These are phyloP conservation scores for Fragaria iinumae DNA, from an alignment of 306 rosid genomes.

Conservation along the genomic window DNA sequence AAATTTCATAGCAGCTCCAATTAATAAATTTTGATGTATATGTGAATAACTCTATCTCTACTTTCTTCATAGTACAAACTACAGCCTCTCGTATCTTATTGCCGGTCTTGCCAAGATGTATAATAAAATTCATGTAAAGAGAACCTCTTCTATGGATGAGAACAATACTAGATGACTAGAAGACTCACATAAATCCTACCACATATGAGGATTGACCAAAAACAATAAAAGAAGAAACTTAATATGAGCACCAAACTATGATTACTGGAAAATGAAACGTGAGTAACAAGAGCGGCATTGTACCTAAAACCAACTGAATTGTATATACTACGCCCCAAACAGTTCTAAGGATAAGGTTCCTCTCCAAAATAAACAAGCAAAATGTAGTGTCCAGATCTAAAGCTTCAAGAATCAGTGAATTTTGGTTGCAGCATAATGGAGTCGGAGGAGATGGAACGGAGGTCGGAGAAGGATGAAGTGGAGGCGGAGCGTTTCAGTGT, in stretches of 20 bases:
- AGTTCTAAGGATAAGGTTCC: neutral
- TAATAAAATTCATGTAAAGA: neutral
- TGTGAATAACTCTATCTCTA: neutral
- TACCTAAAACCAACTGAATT: neutral
- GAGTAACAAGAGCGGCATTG: neutral
- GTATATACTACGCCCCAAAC: neutral
- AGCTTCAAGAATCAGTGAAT: neutral
- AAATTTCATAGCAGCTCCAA: neutral
- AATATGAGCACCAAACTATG: neutral
- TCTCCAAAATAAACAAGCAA: neutral
- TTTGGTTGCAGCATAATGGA: neutral
- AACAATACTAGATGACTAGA: neutral
- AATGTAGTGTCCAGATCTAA: neutral
- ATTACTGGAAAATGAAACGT: neutral
- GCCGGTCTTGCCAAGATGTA: too few species aligned
- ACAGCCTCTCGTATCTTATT: too few species aligned
- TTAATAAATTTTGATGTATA: neutral
- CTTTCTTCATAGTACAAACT: neutral
- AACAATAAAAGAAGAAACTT: neutral
- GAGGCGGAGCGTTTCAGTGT: neutral
- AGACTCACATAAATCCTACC: neutral
- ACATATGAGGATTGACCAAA: neutral
- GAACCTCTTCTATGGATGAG: neutral
- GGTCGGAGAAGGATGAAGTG: conserved; percentile 29
- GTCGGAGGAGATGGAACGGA: too few species aligned